Evolutionary conservation across 2,329 filamentous ascomycete species (phyloP), one percentile per base, ranked within the genome.

Genomic region (Aspergillus versicolor): DNA sequence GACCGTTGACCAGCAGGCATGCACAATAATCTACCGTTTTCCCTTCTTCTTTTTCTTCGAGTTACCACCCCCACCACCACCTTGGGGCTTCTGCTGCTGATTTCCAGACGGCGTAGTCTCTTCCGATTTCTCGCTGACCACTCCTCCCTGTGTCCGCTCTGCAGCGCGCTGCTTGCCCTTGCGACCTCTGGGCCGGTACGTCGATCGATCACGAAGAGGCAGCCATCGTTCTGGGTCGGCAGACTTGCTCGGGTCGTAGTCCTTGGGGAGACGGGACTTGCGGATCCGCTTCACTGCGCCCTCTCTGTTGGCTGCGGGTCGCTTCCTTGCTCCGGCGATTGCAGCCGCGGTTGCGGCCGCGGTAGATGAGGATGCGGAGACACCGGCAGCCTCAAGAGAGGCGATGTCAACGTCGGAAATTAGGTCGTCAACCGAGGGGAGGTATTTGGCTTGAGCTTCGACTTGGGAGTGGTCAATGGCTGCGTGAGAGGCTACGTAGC

Each of bases 141-240:
- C 77, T 48, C 92, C 93, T 59, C 94, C 94, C 73, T 97, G 94
- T 8, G 91, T 97, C 41, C 88, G 79, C 64, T 91, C 89, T 60
- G 82, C 81, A 4, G 86, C 87, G 77, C 88, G 89, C 82, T 92
- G 88, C 82, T 91, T 93, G 54, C 91, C 90, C 82, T 96, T 96
- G 79, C 89, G 92, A 5, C 92, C 92, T 79, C 94, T 96, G 7
- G 92, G 92, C 47, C 89, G 82, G 75, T 96, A 99, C 41, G 86
- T 90, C 65, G 90, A 94, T 56, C 94, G 84, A 72, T 99, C 94
- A 52, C 89, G 87, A 67, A 97, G 80, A 12, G 94, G 93, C 59
- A 99, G 77, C 94, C 94, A 99, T 61, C 94, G 83, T 76, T 99
- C 94, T 0, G 91, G 88, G 73, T 99, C 94, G 34, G 90, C 84